Base-by-base conservation (phyloP, 306 rosid species). In the Abrus pulchellus region DNA sequence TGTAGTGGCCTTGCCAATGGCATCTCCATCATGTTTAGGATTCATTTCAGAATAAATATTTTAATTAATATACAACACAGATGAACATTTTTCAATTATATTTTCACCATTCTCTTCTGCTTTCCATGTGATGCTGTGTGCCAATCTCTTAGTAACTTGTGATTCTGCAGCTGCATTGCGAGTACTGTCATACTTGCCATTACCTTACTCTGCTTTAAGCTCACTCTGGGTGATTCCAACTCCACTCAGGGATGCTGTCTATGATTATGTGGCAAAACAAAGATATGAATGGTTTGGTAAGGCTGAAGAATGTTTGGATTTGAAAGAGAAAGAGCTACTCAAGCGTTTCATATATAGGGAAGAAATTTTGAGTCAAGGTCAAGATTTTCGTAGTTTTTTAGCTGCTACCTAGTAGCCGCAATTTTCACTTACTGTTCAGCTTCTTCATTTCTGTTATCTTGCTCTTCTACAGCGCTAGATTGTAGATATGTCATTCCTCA, bases 311-410 rank as follows among this genome's bases (percentile, higher is more conserved):
- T 89, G 87, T 74, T 83, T 90, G 85, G 93, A 90, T 80, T 83
- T 94, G 82, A 69, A 64, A 72, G 97, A 90, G 79, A 84, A 44
- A 52, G 92, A 92, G 78, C 78, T 94, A 77, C 91, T 92, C 13
- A 95, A 90, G 55, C 98, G 94, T 76, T 94, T 94, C 89, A 88
- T 94, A 28, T 97, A 94, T 47, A 87, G 94, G 75, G 95, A 94
- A 29, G 98, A 94, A 84, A 34, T 94, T 63, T 76, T 85, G 83
- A 52, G 69, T 45, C 78, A 28, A 29, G 52, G 40, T 66, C 27
- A 61, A 62, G 79, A 84, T 77, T 20, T 20, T 53, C 48, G 60
- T 71, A 76, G 72, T 60, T 57, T 20, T 20, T 14, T 81, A 60
- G 77, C 34, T 55, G 57, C 63, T 55, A 36, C 28, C 40, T 63